Evolutionary conservation across 345 rosid genomes (phyloP), one percentile per base, ranked within the genome.

Genomic region (Populus simonii): DNA sequence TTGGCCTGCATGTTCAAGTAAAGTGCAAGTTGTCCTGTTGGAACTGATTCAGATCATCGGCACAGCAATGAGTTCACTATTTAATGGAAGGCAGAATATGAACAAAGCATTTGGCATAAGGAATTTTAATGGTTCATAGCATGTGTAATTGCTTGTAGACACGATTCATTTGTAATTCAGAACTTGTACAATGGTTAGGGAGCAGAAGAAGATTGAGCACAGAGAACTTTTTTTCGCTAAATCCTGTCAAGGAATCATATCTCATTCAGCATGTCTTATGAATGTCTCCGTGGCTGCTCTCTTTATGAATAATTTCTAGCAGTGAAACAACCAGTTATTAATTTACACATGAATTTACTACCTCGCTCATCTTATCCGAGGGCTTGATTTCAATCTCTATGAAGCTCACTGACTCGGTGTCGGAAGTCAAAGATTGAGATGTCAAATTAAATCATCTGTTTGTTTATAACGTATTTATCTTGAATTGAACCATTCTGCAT

Each of bases 371-470:
- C 39, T 47, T 71, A 18, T 15, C 3, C 23, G 76, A 36, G 51
- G 41, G 38, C 67, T 36, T 57, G 27, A 73, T 36, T 73, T 23
- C 35, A 67, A 67, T 63, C 33, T 47, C 62, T 16, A 9, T 73
- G 49, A 45, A 45, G 61, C 66, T 66, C 71, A 75, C 6, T n/a
- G 2, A 23, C 49, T 67, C 3, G 31, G 78, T 10, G 29, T 51
- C 66, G 61, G 25, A 8, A 13, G 39, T 25, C 55, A 45, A 13
- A 55, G 38, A 35, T 35, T 47, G 27, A 51, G 9, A 12, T 12
- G 13, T 53, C 20, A 23, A 75, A 75, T 47, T 75, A 66, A 43
- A 66, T 66, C 51, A 55, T 31, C 49, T 49, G 63, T 47, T 66
- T 62, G 36, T 39, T 62, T 16, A 9, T 41, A 35, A 41, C 39